Percentiles rank a stretch among this genome's conserved stretches.
Evolutionary conservation across 164 flowering plant species (phyloP).

Genomic region (Vitis rupestris): DNA sequence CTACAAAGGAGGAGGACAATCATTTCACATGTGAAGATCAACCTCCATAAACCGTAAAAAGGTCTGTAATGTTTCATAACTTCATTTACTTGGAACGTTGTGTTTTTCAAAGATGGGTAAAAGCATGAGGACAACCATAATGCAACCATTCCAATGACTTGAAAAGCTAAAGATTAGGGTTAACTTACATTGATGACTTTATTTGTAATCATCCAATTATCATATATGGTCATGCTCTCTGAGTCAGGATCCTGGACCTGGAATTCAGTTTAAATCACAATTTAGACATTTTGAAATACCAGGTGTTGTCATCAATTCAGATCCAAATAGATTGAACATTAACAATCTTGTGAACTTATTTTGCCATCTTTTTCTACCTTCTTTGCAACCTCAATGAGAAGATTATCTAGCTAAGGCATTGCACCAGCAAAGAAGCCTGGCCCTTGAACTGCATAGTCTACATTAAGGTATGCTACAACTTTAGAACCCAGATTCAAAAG

Average conservation of each 20-base stretch:
- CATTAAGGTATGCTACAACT: slow-evolving; percentile 89
- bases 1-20: too few relatives aligned
- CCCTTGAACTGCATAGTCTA: slow-evolving; percentile 99
- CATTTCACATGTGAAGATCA: too few relatives aligned
- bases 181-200: slow-evolving; percentile 46
- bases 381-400: slow-evolving; percentile 72
- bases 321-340: not conserved
- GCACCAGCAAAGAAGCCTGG: slow-evolving; percentile 84
- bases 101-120: not conserved
- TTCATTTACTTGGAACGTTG: not conserved
- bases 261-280: slow-evolving; percentile 5
- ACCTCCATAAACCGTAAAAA: too few relatives aligned
- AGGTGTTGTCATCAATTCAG: not conserved
- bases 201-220: slow-evolving; percentile 48
- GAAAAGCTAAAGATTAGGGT: not conserved
- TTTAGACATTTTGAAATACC: not conserved
- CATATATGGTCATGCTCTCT: slow-evolving; percentile 42
- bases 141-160: not conserved
- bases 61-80: too few relatives aligned
- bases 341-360: too few relatives aligned
- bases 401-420: slow-evolving; percentile 89
- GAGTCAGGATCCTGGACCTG: slow-evolving; percentile 88
- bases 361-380: slow-evolving; percentile 40
- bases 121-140: not conserved
- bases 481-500: slow-evolving; percentile 64